Percentiles rank a stretch among this genome's conserved stretches.
phyloP scores from a whole-genome alignment of 108 stramenopile genomes.

The Mayamaea pseudoterrestris region DNA sequence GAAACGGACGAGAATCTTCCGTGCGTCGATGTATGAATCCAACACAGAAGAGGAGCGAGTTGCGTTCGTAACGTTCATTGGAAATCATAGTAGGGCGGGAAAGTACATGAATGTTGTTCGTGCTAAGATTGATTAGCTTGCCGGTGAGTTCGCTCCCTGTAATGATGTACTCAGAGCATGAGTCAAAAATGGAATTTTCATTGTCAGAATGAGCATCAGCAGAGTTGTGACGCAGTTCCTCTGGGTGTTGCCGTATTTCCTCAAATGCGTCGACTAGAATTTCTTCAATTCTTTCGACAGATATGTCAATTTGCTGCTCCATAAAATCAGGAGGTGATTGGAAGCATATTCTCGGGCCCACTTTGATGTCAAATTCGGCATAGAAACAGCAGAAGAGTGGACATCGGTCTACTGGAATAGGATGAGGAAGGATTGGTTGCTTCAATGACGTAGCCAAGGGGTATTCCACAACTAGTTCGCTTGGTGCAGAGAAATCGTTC shows the following conservation, averaged over 20 bases:
- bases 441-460: too few relatives aligned
- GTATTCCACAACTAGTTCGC: too few relatives aligned
- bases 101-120: slow-evolving; percentile 66
- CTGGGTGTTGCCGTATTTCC: slow-evolving; percentile 1
- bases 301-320: slow-evolving; percentile 47
- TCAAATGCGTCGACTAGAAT: slow-evolving; percentile 46
- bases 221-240: not conserved
- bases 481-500: too few relatives aligned
- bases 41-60: slow-evolving; percentile 64
- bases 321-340: slow-evolving; percentile 61
- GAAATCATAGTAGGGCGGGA: slow-evolving; percentile 58
- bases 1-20: slow-evolving; percentile 58
- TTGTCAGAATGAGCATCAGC: not conserved
- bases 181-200: slow-evolving; percentile 59
- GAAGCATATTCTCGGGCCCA: slow-evolving; percentile 57
- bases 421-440: too few relatives aligned
- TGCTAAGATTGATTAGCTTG: slow-evolving; percentile 60
- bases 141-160: slow-evolving; percentile 71
- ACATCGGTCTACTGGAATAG: too few relatives aligned
- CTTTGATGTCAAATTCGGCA: slow-evolving; percentile 80
- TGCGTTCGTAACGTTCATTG: slow-evolving; percentile 61
- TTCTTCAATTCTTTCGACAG: slow-evolving; percentile 35
- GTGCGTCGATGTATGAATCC: slow-evolving; percentile 60
- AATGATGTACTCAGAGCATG: slow-evolving; percentile 70
- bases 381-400: slow-evolving; percentile 72